A percentile compares a stretch with the other conserved stretches of the same genome.
phyloP scores from a whole-genome alignment of 2,329 filamentous ascomycete genomes.

The Alternaria longipes region DNA sequence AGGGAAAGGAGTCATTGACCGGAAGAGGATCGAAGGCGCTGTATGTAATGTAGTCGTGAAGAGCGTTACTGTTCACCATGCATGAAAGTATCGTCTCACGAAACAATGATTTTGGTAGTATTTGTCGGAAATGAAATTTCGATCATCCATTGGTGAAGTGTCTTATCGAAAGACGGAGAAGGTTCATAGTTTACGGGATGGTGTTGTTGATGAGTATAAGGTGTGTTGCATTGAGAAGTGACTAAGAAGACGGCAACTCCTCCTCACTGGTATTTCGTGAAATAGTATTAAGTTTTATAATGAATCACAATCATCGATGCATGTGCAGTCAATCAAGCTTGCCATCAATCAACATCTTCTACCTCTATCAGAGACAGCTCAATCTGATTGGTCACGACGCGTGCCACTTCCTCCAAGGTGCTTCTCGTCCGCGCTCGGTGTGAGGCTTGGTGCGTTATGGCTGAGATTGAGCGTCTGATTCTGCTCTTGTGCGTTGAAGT shows the following conservation, averaged over 20 bases:
- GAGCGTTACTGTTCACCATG: too few relatives aligned
- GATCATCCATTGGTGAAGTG: rapidly evolving
- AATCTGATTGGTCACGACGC: too few relatives aligned
- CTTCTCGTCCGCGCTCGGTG: background rate
- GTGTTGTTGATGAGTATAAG: background rate
- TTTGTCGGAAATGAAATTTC: rapidly evolving
- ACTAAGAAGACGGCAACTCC: background rate
- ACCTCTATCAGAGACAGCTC: too few relatives aligned
- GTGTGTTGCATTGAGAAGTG: background rate
- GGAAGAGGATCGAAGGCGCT: background rate
- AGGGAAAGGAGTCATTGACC: background rate
- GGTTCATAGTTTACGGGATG: background rate
- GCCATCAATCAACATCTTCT: too few relatives aligned
- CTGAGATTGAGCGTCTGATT: background rate
- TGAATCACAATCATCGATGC: background rate
- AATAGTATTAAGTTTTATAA: background rate
- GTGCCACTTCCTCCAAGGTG: background rate
- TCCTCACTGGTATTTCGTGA: background rate
- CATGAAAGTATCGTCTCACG: too few relatives aligned
- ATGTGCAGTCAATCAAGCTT: too few relatives aligned
- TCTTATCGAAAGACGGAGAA: rapidly evolving
- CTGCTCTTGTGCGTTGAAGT: background rate
- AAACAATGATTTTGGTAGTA: background rate
- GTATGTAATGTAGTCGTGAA: background rate
- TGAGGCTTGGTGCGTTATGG: background rate